phyloP scores from a whole-genome alignment of 148 eudicot species.

The Selenicereus undatus region DNA sequence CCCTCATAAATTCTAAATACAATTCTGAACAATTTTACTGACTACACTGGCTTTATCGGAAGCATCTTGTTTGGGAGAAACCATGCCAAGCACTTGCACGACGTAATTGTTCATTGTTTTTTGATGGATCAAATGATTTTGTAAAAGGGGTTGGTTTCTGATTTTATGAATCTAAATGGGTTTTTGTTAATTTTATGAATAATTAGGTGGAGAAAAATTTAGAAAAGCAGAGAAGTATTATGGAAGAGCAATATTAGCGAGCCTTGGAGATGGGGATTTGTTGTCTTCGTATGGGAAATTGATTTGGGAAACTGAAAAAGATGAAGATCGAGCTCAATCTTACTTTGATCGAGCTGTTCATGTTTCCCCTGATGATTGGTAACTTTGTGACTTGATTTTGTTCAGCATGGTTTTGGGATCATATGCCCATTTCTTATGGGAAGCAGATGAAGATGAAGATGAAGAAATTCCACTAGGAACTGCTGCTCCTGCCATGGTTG shows the following conservation, averaged over 20 bases:
- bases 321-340: constrained; percentile 51
- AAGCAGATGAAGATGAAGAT: constrained; percentile 48
- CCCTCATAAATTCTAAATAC: too few species aligned
- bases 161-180: not conserved
- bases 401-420: constrained; percentile 62
- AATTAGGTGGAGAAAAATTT: constrained; percentile 55
- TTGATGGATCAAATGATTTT: not conserved
- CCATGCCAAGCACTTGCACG: constrained; percentile 64
- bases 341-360: constrained; percentile 68
- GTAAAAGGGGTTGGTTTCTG: not conserved
- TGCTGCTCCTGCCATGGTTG: constrained; percentile 18
- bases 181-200: not conserved
- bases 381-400: constrained; percentile 1
- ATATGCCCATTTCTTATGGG: constrained; percentile 81
- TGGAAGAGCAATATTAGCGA: constrained; percentile 77
- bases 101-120: constrained; percentile 39
- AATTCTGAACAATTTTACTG: too few species aligned
- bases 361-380: constrained; percentile 71
- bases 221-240: constrained; percentile 69
- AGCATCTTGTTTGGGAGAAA: constrained; percentile 31
- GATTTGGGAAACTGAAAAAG: constrained; percentile 69
- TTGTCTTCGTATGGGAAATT: constrained; percentile 58
- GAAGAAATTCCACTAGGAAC: constrained; percentile 8
- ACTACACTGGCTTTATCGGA: too few species aligned
- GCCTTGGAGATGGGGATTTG: constrained; percentile 68